Conservation (phyloP, 108 stramenopile species). For the Nitzschia palea region DNA sequence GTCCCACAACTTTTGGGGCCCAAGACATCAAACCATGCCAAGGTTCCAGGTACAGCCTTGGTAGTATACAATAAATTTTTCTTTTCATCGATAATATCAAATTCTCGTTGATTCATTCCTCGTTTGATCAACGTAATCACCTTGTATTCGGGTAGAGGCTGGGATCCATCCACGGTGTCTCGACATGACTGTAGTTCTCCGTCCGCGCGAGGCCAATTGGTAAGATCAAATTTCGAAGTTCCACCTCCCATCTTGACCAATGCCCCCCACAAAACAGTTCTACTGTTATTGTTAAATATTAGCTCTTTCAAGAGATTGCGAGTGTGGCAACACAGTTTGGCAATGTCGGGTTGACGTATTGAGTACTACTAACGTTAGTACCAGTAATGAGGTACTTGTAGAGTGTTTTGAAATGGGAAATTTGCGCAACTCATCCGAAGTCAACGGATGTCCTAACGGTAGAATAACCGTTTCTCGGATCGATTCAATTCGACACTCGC, state of each 20-base stretch:
- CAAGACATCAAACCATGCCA: slow-evolving; percentile 53
- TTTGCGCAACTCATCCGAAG: too few relatives aligned
- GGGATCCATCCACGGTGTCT: slow-evolving; percentile 40
- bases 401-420: too few relatives aligned
- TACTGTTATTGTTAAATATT: too few relatives aligned
- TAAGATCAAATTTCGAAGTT: slow-evolving; percentile 36
- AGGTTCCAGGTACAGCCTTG: slow-evolving; percentile 36
- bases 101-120: slow-evolving; percentile 38
- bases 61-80: slow-evolving; percentile 32
- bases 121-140: slow-evolving; percentile 29
- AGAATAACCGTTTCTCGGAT: too few relatives aligned
- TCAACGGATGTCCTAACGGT: too few relatives aligned
- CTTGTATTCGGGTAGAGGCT: slow-evolving; percentile 25
- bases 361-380: too few relatives aligned
- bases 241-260: slow-evolving; percentile 35
- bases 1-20: not conserved
- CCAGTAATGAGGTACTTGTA: too few relatives aligned
- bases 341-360: too few relatives aligned
- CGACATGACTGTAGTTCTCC: slow-evolving; percentile 18
- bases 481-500: too few relatives aligned
- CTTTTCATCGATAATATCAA: slow-evolving; percentile 32
- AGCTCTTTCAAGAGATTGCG: too few relatives aligned
- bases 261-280: too few relatives aligned
- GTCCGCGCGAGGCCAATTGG: slow-evolving; percentile 32
- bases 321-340: too few relatives aligned